These are phyloP conservation scores for Pugionium dolabratum DNA, from an alignment of 345 rosid genomes.

Conservation along the genomic window DNA sequence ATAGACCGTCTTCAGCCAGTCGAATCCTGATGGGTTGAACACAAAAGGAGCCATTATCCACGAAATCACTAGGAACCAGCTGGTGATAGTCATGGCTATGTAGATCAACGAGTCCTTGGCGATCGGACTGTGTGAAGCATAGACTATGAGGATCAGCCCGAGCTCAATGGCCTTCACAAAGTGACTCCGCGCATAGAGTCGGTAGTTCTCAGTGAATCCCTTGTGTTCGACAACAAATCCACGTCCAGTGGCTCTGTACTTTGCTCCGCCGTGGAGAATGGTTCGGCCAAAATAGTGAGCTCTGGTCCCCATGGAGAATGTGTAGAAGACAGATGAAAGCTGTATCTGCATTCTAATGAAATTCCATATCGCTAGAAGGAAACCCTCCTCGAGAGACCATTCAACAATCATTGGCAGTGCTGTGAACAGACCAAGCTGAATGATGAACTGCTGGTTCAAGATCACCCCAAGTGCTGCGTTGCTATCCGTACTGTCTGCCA, in stretches of 20 bases:
- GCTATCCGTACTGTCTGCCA: constrained; percentile 43
- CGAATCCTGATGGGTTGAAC: constrained; percentile 46
- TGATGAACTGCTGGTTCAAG: constrained; percentile 81
- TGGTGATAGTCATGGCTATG: constrained; percentile 69
- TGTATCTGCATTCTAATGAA: constrained; percentile 83
- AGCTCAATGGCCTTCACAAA: constrained; percentile 46
- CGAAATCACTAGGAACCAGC: constrained; percentile 88
- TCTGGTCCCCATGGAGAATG: constrained; percentile 87
- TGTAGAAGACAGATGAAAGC: constrained; percentile 74
- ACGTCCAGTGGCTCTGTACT: constrained; percentile 90
- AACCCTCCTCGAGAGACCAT: constrained; percentile 84
- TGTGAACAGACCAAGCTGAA: constrained; percentile 81
- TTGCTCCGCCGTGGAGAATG: constrained; percentile 93
- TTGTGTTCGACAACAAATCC: constrained; percentile 47
- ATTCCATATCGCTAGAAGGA: constrained; percentile 80
- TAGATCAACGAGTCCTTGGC: constrained; percentile 59
- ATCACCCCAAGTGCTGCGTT: constrained; percentile 65
- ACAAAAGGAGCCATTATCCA: constrained; percentile 91
- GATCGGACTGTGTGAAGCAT: constrained; percentile 64
- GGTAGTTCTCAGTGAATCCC: constrained; percentile 75
- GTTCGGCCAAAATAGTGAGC: constrained; percentile 88
- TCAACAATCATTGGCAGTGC: constrained; percentile 89
- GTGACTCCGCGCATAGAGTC: constrained; percentile 85
- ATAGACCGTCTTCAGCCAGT: constrained; percentile 22
- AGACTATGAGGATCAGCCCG: constrained; percentile 72